These are phyloP conservation scores for Lyophyllum atratum DNA, from an alignment of 768 basidiomycete genomes.

Conservation along the genomic window DNA sequence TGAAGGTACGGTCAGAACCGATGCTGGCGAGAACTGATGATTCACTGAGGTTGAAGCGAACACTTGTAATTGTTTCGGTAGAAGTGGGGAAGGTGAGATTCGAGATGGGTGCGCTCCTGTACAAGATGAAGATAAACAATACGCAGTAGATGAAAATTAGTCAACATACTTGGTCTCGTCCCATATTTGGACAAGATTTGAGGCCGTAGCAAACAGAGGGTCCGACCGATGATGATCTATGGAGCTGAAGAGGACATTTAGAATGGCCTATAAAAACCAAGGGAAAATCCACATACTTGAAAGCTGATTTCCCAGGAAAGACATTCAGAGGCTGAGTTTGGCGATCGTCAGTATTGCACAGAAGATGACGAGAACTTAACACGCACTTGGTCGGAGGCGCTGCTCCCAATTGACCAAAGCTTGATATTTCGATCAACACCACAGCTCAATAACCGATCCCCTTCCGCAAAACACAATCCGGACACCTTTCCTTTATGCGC, in stretches of 20 bases:
- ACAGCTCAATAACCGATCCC: slow-evolving; percentile 69
- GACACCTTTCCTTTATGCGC: slow-evolving; percentile 89
- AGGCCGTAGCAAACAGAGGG: slow-evolving; percentile 91
- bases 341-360: not conserved
- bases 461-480: slow-evolving; percentile 73
- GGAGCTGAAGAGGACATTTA: slow-evolving; percentile 50
- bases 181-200: slow-evolving; percentile 94
- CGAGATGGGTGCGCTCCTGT: slow-evolving; percentile 80
- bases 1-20: slow-evolving; percentile 94
- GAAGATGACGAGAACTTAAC: not conserved
- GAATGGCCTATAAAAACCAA: not conserved
- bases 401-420: slow-evolving; percentile 62
- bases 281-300: slow-evolving; percentile 64
- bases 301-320: slow-evolving; percentile 84
- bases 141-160: not conserved
- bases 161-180: slow-evolving; percentile 87
- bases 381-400: slow-evolving; percentile 37
- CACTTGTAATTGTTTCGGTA: slow-evolving; percentile 83
- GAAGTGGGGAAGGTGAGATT: slow-evolving; percentile 87
- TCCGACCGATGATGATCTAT: slow-evolving; percentile 94
- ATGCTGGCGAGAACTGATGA: slow-evolving; percentile 92
- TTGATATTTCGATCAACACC: slow-evolving; percentile 84
- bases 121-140: slow-evolving; percentile 5
- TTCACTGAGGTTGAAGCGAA: slow-evolving; percentile 94
- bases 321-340: slow-evolving; percentile 64